Evolutionary conservation across 305 asterid species (phyloP).

Genomic region (Fraxinus paxiana): DNA sequence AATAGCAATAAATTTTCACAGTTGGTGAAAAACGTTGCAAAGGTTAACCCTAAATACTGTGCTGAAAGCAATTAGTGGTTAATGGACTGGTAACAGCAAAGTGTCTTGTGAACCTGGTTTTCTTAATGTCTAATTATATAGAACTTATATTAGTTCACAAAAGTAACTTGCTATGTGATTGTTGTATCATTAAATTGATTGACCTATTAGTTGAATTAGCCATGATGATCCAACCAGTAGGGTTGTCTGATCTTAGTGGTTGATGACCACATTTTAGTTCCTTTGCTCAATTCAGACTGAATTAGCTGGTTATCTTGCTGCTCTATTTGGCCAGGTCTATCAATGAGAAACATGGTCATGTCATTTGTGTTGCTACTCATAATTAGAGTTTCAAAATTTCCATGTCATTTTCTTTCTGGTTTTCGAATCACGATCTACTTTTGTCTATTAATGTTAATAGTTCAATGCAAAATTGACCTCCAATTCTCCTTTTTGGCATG

Average conservation of each 20-base stretch:
- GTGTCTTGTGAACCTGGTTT: conserved; percentile 9
- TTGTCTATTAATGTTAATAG: conserved; percentile 17
- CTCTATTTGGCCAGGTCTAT: conserved; percentile 10
- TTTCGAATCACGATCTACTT: background rate
- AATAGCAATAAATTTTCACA: background rate
- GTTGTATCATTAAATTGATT: conserved; percentile 2
- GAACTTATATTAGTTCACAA: conserved; percentile 6
- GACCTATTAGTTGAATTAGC: conserved; percentile 9
- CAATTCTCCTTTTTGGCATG: conserved; percentile 17
- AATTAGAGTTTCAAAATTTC: background rate
- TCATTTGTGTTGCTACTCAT: background rate
- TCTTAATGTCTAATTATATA: background rate
- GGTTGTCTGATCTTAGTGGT: conserved; percentile 6
- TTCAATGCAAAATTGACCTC: conserved; percentile 15
- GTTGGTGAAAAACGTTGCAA: background rate
- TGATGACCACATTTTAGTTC: conserved; percentile 13
- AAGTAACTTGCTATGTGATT: background rate
- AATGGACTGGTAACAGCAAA: background rate
- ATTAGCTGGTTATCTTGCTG: conserved; percentile 21
- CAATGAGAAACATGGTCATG: conserved; percentile 15
- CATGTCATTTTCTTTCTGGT: background rate
- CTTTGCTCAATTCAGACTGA: conserved; percentile 7
- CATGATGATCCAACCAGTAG: conserved; percentile 10
- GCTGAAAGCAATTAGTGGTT: background rate
- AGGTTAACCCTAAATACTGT: background rate